These are phyloP conservation scores for Solanum medicagineum DNA, from an alignment of 257 asterid genomes.

Conservation along the genomic window DNA sequence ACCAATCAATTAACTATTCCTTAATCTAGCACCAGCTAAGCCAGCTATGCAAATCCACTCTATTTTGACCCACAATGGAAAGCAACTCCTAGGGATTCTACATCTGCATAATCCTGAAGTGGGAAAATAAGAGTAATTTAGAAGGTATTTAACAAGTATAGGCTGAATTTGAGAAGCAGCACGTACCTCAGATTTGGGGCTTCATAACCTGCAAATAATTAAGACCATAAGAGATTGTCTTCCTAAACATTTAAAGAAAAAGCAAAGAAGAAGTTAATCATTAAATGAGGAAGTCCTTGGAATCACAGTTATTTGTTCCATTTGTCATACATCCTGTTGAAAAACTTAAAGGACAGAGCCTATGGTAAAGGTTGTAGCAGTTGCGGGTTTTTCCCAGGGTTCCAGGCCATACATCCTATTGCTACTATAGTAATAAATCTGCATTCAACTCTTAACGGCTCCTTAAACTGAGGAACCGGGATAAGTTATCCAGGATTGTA, in stretches of 20 bases:
- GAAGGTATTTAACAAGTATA: background rate
- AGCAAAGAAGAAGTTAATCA: background rate
- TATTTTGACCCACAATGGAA: background rate
- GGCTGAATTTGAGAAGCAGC: background rate
- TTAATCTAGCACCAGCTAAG: background rate
- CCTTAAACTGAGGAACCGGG: too few relatives aligned
- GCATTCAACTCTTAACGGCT: too few relatives aligned
- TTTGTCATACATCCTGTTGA: background rate
- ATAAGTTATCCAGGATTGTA: too few relatives aligned
- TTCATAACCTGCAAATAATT: background rate
- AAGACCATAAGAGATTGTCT: background rate
- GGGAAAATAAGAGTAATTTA: background rate
- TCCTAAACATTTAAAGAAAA: too few relatives aligned
- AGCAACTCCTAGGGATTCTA: background rate
- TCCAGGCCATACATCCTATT: too few relatives aligned
- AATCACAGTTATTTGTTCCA: background rate
- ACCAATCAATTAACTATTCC: background rate
- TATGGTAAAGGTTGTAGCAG: too few relatives aligned
- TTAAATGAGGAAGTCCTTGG: background rate
- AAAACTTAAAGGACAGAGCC: background rate
- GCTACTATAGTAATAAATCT: too few relatives aligned
- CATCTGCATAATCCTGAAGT: background rate
- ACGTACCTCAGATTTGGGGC: background rate
- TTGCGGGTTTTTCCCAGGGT: too few relatives aligned
- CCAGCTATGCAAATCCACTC: background rate